Conservation (phyloP, 768 basidiomycete species). For the Naganishia friedmannii region DNA sequence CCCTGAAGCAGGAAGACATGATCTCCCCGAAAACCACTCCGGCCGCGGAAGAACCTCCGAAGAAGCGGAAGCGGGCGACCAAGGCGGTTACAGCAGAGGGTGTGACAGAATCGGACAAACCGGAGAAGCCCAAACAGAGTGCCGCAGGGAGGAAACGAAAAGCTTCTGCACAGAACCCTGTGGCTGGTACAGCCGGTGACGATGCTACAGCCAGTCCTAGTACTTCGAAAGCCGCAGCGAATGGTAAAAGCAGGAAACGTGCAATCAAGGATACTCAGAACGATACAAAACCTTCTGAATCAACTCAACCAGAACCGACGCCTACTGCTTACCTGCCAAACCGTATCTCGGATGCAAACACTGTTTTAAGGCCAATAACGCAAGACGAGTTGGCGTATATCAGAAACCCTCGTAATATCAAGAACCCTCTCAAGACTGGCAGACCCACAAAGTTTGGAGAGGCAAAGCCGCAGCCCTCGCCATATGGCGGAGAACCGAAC, state of each 20-base stretch:
- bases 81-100: background rate
- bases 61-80: constrained; percentile 1
- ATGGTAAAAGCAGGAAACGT: constrained; percentile 4
- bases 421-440: constrained; percentile 19
- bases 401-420: constrained; percentile 20
- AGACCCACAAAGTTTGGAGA: background rate
- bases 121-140: background rate
- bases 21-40: constrained; percentile 1
- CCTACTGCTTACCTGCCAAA: constrained; percentile 8
- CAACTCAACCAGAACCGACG: background rate
- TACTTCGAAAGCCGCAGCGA: background rate
- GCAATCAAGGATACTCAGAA: background rate
- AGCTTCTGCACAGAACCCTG: background rate
- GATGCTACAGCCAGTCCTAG: background rate
- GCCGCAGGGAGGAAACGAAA: background rate
- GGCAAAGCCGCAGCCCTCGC: background rate
- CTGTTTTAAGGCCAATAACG: constrained; percentile 3
- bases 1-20: background rate
- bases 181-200: background rate
- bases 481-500: background rate
- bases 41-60: background rate
- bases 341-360: constrained; percentile 3
- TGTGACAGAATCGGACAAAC: background rate
- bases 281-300: background rate
- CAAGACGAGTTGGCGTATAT: constrained; percentile 19